Evolutionary conservation across 805 yeast species (phyloP).

Genomic region (Nakazawaea siamensis): DNA sequence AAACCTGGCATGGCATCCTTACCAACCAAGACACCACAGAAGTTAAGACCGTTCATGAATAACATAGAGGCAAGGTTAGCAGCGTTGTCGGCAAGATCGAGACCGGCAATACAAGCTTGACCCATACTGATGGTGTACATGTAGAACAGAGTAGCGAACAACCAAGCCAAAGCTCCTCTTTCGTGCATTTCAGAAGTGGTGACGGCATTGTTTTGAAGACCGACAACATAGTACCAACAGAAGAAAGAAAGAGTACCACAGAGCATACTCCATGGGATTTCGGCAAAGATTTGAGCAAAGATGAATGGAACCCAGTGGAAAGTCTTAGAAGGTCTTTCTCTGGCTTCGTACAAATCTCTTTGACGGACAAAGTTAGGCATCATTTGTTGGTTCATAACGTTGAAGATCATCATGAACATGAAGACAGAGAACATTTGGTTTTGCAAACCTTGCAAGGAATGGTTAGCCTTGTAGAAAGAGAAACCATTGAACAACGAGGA

Average conservation of each 20-base stretch:
- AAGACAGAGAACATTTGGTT: slow-evolving; percentile 75
- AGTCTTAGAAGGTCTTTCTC: slow-evolving; percentile 68
- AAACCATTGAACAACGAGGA: slow-evolving; percentile 60
- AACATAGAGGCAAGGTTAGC: slow-evolving; percentile 50
- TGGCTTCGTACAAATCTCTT: slow-evolving; percentile 60
- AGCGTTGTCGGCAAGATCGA: slow-evolving; percentile 52
- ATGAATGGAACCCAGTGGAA: slow-evolving; percentile 61
- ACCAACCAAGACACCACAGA: slow-evolving; percentile 71
- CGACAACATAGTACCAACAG: slow-evolving; percentile 68
- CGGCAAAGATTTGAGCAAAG: slow-evolving; percentile 53
- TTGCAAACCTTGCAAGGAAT: slow-evolving; percentile 62
- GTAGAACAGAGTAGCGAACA: slow-evolving; percentile 29
- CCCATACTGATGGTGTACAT: slow-evolving; percentile 52
- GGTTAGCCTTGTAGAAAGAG: slow-evolving; percentile 57
- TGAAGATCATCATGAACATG: slow-evolving; percentile 53
- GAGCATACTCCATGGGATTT: slow-evolving; percentile 54
- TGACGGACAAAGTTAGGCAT: slow-evolving; percentile 54
- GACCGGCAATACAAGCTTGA: slow-evolving; percentile 49
- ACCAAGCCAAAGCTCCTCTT: slow-evolving; percentile 50
- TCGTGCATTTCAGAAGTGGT: slow-evolving; percentile 35
- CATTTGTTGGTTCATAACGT: slow-evolving; percentile 53
- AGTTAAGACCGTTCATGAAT: slow-evolving; percentile 55
- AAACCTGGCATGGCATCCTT: slow-evolving; percentile 54
- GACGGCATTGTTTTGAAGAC: slow-evolving; percentile 53
- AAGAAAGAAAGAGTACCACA: slow-evolving; percentile 58